phyloP scores from a whole-genome alignment of 2,329 filamentous ascomycete species.

The Sporothrix dimorphospora region DNA sequence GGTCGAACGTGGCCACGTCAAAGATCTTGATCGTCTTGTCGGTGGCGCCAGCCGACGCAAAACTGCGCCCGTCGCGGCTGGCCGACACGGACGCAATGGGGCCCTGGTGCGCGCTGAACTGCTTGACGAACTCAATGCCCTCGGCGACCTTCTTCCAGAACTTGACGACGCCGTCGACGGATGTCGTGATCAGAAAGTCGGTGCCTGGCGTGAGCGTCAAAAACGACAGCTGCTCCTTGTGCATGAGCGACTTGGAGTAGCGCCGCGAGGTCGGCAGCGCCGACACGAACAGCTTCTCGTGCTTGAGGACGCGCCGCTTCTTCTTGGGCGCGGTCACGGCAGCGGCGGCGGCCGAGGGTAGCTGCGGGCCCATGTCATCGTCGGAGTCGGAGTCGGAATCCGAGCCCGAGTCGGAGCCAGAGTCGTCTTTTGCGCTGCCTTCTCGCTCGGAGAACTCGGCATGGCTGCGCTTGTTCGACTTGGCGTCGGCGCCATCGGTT shows the following conservation, averaged over 20 bases:
- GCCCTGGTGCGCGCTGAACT: conserved; percentile 87
- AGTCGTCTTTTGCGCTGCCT: conserved; percentile 34
- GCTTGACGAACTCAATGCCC: conserved; percentile 96
- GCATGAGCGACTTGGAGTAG: conserved; percentile 97
- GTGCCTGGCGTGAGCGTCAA: conserved; percentile 86
- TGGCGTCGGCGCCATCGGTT: conserved; percentile 41
- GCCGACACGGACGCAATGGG: conserved; percentile 83
- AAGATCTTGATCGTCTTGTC: conserved; percentile 83
- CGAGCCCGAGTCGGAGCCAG: conserved; percentile 20
- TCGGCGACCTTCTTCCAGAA: conserved; percentile 97
- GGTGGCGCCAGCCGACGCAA: conserved; percentile 75
- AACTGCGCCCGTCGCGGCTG: conserved; percentile 89
- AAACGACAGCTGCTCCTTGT: conserved; percentile 91
- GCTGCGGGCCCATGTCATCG: conserved; percentile 90
- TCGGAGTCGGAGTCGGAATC: conserved; percentile 56
- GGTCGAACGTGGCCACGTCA: conserved; percentile 82
- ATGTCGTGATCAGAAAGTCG: conserved; percentile 94
- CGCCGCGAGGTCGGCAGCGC: conserved; percentile 79
- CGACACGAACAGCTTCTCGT: conserved; percentile 93
- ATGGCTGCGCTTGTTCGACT: conserved; percentile 58
- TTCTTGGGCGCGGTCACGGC: conserved; percentile 69
- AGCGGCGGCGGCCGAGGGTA: conserved; percentile 75
- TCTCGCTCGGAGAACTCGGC: conserved; percentile 57
- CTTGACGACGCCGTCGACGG: conserved; percentile 93
- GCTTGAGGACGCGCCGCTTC: conserved; percentile 86